phyloP scores from a whole-genome alignment of 805 yeast species.

The Candida ficus region DNA sequence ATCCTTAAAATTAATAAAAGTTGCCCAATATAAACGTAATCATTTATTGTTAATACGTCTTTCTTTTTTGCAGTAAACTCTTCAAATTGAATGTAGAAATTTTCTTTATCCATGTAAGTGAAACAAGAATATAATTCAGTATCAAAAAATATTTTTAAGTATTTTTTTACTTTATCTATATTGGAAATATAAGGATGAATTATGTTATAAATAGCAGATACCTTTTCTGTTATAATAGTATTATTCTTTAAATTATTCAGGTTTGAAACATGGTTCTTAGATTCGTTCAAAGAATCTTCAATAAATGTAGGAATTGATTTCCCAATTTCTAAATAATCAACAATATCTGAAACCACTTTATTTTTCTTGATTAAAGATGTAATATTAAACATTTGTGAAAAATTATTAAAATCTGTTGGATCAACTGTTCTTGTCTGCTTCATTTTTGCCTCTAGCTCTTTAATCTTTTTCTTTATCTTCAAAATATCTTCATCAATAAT shows the following conservation, averaged over 20 bases:
- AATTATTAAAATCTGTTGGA: not conserved
- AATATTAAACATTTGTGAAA: conserved; percentile 5
- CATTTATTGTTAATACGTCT: not conserved
- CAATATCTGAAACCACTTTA: not conserved
- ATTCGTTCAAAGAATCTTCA: conserved; percentile 8
- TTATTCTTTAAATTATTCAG: conserved; percentile 6
- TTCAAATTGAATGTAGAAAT: conserved; percentile 6
- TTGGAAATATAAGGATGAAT: conserved; percentile 6
- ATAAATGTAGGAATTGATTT: conserved; percentile 3
- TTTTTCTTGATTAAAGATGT: conserved; percentile 4
- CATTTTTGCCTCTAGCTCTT: conserved; percentile 2
- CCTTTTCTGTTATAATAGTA: conserved; percentile 6
- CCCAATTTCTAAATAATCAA: not conserved
- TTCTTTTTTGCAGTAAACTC: conserved; percentile 5
- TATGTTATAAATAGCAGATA: not conserved
- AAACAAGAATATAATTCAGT: conserved; percentile 6
- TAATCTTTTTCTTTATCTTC: conserved; percentile 3
- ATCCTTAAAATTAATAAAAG: conserved; percentile 15
- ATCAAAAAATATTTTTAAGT: conserved; percentile 2
- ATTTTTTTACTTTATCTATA: not conserved
- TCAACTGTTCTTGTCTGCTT: not conserved
- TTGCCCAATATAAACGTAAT: conserved; percentile 15
- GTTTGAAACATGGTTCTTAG: conserved; percentile 1
- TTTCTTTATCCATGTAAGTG: conserved; percentile 10
- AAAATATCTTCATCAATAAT: conserved; percentile 3